These are phyloP conservation scores for Tranzscheliella williamsii DNA, from an alignment of 1,284 basidiomycete species.

Conservation along the genomic window DNA sequence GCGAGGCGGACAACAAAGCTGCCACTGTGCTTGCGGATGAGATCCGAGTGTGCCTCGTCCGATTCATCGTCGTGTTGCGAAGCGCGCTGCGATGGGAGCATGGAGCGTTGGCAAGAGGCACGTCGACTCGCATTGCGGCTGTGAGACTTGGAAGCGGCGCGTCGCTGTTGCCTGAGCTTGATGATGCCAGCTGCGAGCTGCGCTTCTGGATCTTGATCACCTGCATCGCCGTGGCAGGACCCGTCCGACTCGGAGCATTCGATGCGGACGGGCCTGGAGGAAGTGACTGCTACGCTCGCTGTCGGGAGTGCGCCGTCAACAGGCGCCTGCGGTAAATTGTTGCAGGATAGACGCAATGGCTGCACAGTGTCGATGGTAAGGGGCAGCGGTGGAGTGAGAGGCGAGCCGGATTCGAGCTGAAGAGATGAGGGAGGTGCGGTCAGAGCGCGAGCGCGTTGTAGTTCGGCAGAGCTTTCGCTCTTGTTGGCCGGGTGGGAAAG, in stretches of 20 bases:
- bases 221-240: constrained; percentile 49
- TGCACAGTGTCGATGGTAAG: constrained; percentile 43
- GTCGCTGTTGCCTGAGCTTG: constrained; percentile 23
- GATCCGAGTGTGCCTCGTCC: constrained; percentile 15
- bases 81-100: not conserved
- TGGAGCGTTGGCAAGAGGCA: not conserved
- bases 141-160: constrained; percentile 4
- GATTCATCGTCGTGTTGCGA: constrained; percentile 10
- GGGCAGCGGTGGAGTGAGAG: constrained; percentile 30
- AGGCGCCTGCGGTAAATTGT: constrained; percentile 11
- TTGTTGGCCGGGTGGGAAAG: not conserved
- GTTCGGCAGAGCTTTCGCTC: not conserved
- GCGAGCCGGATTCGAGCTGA: not conserved
- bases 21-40: constrained; percentile 20
- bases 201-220: constrained; percentile 48
- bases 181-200: constrained; percentile 47
- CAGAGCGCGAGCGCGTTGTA: not conserved
- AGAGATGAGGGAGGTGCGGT: not conserved
- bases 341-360: constrained; percentile 27
- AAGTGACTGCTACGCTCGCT: constrained; percentile 5
- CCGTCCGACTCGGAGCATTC: constrained; percentile 46
- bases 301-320: constrained; percentile 3
- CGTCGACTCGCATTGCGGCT: constrained; percentile 2
- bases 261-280: constrained; percentile 21
- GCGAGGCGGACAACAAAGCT: constrained; percentile 31